phyloP scores from a whole-genome alignment of 768 basidiomycete species.

The Agrocybe praecox region DNA sequence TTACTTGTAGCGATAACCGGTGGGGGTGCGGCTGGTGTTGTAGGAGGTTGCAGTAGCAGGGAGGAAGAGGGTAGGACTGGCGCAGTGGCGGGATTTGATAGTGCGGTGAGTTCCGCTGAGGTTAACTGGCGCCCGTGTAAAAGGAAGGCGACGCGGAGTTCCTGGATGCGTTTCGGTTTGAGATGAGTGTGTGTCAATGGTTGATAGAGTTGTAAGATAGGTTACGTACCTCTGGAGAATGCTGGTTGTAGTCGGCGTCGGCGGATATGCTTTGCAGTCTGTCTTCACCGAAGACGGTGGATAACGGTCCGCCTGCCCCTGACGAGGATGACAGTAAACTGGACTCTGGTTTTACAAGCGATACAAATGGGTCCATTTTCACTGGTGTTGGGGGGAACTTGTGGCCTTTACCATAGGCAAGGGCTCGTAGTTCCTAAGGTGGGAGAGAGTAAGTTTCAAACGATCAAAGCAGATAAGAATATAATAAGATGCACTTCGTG shows the following conservation, averaged over 20 bases:
- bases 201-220: too few relatives aligned
- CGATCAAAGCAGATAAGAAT: not conserved
- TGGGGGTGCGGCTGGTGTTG: not conserved
- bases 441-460: not conserved
- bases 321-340: too few relatives aligned
- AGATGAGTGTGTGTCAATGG: not conserved
- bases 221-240: conserved; percentile 52
- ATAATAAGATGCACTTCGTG: conserved; percentile 41
- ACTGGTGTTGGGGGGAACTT: conserved; percentile 30
- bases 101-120: conserved; percentile 35
- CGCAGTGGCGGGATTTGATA: conserved; percentile 3
- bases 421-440: conserved; percentile 42
- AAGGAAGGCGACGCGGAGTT: conserved; percentile 50
- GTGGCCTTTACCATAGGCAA: conserved; percentile 42
- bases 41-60: not conserved
- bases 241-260: conserved; percentile 38
- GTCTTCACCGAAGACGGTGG: conserved; percentile 22
- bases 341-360: too few relatives aligned
- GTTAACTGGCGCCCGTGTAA: conserved; percentile 46
- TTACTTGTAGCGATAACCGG: not conserved
- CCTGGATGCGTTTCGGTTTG: conserved; percentile 30
- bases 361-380: conserved; percentile 24
- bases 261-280: conserved; percentile 37
- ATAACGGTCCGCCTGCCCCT: too few relatives aligned
- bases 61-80: not conserved